A percentile compares a stretch with the other conserved stretches of the same genome.
Conservation (phyloP, 257 asterid species). For the Penstemon davidsonii region DNA sequence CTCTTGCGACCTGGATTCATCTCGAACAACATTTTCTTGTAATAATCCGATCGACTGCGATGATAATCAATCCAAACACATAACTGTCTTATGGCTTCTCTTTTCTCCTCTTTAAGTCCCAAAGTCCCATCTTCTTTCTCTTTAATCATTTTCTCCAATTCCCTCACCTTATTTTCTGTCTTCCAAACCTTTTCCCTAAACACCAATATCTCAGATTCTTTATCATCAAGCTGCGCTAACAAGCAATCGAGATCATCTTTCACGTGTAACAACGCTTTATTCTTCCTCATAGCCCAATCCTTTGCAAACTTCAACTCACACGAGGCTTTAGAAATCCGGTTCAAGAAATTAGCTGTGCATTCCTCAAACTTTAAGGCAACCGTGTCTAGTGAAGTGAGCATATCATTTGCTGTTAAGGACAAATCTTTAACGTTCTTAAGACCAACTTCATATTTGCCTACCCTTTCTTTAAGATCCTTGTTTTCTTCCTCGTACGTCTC, state of each 20-base stretch:
- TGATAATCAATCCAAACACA: conserved; percentile 94
- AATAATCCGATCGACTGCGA: conserved; percentile 61
- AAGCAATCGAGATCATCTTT: conserved; percentile 58
- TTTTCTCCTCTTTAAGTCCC: conserved; percentile 65
- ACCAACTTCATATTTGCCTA: conserved; percentile 26
- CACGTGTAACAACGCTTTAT: conserved; percentile 35
- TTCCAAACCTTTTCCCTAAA: conserved; percentile 67
- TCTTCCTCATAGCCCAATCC: conserved; percentile 69
- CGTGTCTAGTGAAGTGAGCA: conserved; percentile 52
- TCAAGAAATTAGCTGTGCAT: conserved; percentile 50
- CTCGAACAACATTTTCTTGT: conserved; percentile 61
- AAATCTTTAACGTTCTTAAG: conserved; percentile 46
- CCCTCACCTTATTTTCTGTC: conserved; percentile 63
- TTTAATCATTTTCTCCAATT: conserved; percentile 57
- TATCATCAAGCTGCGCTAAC: conserved; percentile 55
- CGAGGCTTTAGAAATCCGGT: conserved; percentile 66
- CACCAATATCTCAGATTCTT: conserved; percentile 64
- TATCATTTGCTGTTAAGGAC: conserved; percentile 46
- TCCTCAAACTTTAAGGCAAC: conserved; percentile 61
- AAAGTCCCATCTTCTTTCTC: conserved; percentile 65
- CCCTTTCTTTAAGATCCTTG: conserved; percentile 40
- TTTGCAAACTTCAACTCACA: conserved; percentile 67
- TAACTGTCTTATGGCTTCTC: conserved; percentile 89
- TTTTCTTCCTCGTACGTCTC: conserved; percentile 41
- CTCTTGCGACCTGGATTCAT: conserved; percentile 34